Evolutionary conservation across 2,329 filamentous ascomycete genomes (phyloP), one percentile per base, ranked within the genome.

Genomic region (Diaporthe ilicicola): DNA sequence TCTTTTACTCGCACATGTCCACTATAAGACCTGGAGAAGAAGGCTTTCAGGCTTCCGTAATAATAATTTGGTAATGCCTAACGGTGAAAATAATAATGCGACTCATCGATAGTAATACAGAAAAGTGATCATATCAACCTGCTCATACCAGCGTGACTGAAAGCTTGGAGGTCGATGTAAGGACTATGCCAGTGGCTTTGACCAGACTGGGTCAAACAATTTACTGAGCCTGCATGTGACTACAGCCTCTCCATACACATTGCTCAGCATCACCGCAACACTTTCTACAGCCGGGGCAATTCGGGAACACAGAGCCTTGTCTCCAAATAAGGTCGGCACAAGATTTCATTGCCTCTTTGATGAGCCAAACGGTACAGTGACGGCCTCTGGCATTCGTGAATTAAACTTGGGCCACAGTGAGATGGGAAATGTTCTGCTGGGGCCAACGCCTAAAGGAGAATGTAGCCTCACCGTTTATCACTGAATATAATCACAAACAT

Each of bases 241-340:
- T 46, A 22, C 42, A 17, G 27, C 13, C 12, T 32, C 39, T 62
- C 19, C 32, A 0, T 62, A 4, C 5, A 13, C 7, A 19, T 34
- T 50, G 4, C 42, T 8, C 2, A 34, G 29, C 19, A 24, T 19
- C 19, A 50, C 29, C 5, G 4, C 15, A 12, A 19, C 7, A 24
- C 34, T 1, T 24, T 2, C 2, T 5, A 10, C 1, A 64, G 37
- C 22, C 19, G 19, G 24, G 2, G 5, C 8, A 19, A 8, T 50
- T 27, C 24, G 2, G 19, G 13, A 50, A 0, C 4, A 55, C 2
- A 19, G 17, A 3, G 0, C 12, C 1, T 6, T 5, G 4, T 4
- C 59, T 48, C 44, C 34, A 19, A 2, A 50, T 7, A 2, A 3
- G 1, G 17, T 9, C 4, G 4, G 13, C 9, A 3, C 48, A 15